phyloP scores from a whole-genome alignment of 2,329 filamentous ascomycete genomes.

The Verticillium alfalfae region DNA sequence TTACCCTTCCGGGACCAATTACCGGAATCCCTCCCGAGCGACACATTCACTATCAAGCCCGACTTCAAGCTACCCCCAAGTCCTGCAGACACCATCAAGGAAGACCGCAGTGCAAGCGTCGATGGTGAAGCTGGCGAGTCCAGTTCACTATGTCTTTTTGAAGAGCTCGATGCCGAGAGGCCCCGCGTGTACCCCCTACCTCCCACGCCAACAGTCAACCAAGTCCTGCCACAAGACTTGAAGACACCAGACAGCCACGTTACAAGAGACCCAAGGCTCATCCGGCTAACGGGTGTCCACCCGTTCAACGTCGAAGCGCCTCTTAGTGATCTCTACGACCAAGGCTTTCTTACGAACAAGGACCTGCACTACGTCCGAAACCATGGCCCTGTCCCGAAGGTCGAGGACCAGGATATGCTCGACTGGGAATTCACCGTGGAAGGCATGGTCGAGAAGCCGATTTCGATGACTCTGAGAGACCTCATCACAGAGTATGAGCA shows the following conservation, averaged over 20 bases:
- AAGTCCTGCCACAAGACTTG: constrained; percentile 68
- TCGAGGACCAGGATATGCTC: constrained; percentile 65
- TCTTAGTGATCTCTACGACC: constrained; percentile 68
- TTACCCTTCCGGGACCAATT: constrained; percentile 3
- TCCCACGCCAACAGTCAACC: constrained; percentile 54
- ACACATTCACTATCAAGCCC: constrained; percentile 7
- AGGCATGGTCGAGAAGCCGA: constrained; percentile 73
- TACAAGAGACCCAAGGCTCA: constrained; percentile 71
- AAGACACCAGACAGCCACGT: constrained; percentile 83
- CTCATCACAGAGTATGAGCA: constrained; percentile 72
- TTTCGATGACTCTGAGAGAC: constrained; percentile 66
- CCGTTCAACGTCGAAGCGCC: constrained; percentile 90
- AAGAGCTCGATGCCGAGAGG: constrained; percentile 10
- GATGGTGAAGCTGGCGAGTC: constrained; percentile 17
- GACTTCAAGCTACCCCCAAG: constrained; percentile 26
- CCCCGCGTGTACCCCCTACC: constrained; percentile 56
- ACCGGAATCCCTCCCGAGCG: constrained; percentile 9
- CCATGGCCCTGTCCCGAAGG: constrained; percentile 75
- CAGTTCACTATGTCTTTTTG: constrained; percentile 7
- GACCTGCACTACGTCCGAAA: constrained; percentile 91
- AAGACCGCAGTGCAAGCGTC: constrained; percentile 27
- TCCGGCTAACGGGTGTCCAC: constrained; percentile 81
- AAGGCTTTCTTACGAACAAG: constrained; percentile 80
- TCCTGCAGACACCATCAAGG: constrained; percentile 31
- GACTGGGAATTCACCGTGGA: constrained; percentile 82